Evolutionary conservation across 192 early-diverging fungal species (phyloP), one percentile per base, ranked within the genome.

Genomic region (Powellomyces hirtus): DNA sequence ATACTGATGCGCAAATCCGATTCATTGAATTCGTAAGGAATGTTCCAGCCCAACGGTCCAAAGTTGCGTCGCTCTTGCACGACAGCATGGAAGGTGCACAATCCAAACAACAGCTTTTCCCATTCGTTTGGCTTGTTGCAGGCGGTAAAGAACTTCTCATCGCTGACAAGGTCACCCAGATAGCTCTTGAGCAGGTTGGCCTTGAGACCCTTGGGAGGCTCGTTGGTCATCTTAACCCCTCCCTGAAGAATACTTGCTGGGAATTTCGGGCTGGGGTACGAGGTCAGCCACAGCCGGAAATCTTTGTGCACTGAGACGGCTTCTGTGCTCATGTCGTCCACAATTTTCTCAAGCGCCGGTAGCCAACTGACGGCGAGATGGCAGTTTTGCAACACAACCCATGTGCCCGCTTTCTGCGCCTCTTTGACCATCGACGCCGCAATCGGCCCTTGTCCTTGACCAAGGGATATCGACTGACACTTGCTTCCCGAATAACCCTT

Each of bases 1-100:
- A 87, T 81, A 56, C 74, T 77, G 49, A 87, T 87, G 24, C 79
- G 65, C 22, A 87, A 62, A 69, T 87, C 85, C 14, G 84, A 86
- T 37, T 87, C 85, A 68, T 87, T 87, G 62, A 87, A 87, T 71
- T 87, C 85, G 53, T 87, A 87, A 8, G 86, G 86, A 68, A 88
- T 88, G 57, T 88, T 88, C 86, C 86, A 88, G 36, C 86, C 84
- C 5, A 87, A 73, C 56, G 86, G 86, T 14, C 86, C 86, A 72
- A 87, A 87, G 53, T 84, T 87, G 11, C 86, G 50, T 27, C 86
- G 61, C 51, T 87, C 86, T 71, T 88, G 86, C 24, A 88, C 84
- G 26, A 88, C 65, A 8, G 82, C 86, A 72, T 88, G 86, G 78
- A 88, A 88, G 5, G 79, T 84, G 49, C 86, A 88, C 13, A 88